These are phyloP conservation scores for Scutellaria minor DNA, from an alignment of 257 asterid genomes.

Conservation along the genomic window DNA sequence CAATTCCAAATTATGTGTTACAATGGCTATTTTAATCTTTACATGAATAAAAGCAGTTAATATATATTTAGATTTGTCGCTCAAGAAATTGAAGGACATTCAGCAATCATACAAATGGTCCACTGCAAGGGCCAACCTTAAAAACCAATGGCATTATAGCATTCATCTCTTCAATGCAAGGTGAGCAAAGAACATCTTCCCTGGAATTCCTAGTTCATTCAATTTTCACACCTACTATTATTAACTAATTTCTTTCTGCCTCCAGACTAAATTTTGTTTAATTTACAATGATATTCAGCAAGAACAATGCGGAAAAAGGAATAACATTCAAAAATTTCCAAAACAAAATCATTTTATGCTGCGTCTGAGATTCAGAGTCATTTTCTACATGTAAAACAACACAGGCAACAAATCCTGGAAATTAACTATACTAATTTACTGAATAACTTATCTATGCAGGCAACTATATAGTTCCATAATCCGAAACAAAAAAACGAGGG, in stretches of 20 bases:
- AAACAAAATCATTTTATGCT: background rate
- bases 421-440: background rate
- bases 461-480: too few relatives aligned
- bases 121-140: constrained; percentile 1
- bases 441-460: background rate
- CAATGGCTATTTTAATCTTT: background rate
- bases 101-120: background rate
- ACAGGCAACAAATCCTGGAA: constrained; percentile 7
- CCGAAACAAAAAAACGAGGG: background rate
- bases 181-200: constrained; percentile 5
- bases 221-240: background rate
- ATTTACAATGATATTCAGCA: background rate
- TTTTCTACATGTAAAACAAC: background rate
- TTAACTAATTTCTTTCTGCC: constrained; percentile 12
- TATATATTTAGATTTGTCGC: background rate
- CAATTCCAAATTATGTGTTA: background rate
- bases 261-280: background rate
- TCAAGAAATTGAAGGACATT: constrained; percentile 8
- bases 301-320: background rate
- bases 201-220: background rate
- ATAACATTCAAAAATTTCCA: background rate
- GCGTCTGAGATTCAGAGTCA: background rate
- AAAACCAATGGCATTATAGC: background rate
- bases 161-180: constrained; percentile 22
- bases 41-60: background rate